phyloP scores from a whole-genome alignment of 2,329 filamentous ascomycete genomes.

The Fusarium aywerte region DNA sequence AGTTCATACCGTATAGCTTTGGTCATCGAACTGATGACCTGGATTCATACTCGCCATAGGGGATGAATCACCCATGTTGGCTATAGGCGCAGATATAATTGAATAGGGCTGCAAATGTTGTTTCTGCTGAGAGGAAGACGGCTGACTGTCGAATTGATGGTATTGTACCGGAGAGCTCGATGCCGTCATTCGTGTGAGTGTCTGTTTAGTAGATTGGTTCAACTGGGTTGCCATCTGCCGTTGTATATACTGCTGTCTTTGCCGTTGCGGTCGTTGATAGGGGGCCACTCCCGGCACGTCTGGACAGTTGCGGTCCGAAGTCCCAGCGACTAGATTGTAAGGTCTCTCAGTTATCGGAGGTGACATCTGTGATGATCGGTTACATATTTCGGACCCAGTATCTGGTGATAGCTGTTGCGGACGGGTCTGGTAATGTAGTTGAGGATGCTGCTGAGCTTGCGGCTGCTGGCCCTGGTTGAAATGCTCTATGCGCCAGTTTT shows the following conservation, averaged over 20 bases:
- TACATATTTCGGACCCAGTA: conserved; percentile 6
- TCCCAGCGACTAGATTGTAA: conserved; percentile 2
- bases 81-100: conserved; percentile 4
- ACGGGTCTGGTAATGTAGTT: conserved; percentile 17
- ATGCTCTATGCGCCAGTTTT: neutral
- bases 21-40: conserved; percentile 36
- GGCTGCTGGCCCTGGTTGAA: conserved; percentile 16
- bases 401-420: conserved; percentile 19
- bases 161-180: conserved; percentile 28
- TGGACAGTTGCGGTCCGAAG: neutral
- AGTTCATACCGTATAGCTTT: conserved; percentile 45
- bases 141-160: conserved; percentile 2
- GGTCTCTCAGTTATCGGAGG: conserved; percentile 3
- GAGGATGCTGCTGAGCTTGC: conserved; percentile 11
- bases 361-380: neutral
- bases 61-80: conserved; percentile 2
- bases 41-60: conserved; percentile 18
- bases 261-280: conserved; percentile 31
- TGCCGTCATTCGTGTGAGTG: conserved; percentile 23
- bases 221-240: conserved; percentile 36
- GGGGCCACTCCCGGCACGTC: conserved; percentile 20
- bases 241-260: conserved; percentile 30
- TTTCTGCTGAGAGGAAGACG: conserved; percentile 14
- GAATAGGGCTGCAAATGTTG: conserved; percentile 27
- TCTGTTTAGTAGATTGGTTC: conserved; percentile 8